These are phyloP conservation scores for Kluyveromyces nonfermentans DNA, from an alignment of 805 yeast species.

Conservation along the genomic window DNA sequence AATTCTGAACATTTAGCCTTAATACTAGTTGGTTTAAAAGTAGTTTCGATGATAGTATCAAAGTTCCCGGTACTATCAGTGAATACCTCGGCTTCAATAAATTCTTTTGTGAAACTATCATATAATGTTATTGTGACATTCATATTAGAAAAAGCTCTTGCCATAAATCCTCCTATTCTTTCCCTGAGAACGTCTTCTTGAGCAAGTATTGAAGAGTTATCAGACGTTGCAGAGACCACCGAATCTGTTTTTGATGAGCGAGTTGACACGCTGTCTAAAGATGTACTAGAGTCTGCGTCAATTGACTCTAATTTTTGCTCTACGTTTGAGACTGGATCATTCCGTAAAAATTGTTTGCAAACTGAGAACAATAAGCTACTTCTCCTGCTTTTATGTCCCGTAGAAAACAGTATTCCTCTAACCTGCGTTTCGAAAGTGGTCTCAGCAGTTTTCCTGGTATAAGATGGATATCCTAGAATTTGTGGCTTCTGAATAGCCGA, in stretches of 20 bases:
- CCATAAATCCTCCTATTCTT: constrained; percentile 61
- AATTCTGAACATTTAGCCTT: constrained; percentile 6
- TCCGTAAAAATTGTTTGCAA: constrained; percentile 42
- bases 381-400: constrained; percentile 62
- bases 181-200: constrained; percentile 40
- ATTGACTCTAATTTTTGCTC: constrained; percentile 30
- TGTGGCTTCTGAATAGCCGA: constrained; percentile 38
- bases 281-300: constrained; percentile 8
- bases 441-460: constrained; percentile 31
- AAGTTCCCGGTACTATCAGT: constrained; percentile 69
- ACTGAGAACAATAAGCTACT: constrained; percentile 59
- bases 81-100: constrained; percentile 23
- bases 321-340: constrained; percentile 16
- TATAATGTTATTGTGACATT: constrained; percentile 37
- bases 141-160: constrained; percentile 52
- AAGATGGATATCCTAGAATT: constrained; percentile 53
- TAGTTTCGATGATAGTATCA: constrained; percentile 40
- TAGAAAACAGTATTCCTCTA: constrained; percentile 61
- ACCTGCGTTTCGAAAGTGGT: constrained; percentile 47
- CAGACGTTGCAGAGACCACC: constrained; percentile 4
- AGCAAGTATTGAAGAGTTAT: neutral
- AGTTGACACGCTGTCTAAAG: constrained; percentile 21
- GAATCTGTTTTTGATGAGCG: constrained; percentile 4
- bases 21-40: constrained; percentile 42
- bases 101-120: constrained; percentile 41